Base-by-base conservation (phyloP, 768 basidiomycete species). In the Suillus subalutaceus region DNA sequence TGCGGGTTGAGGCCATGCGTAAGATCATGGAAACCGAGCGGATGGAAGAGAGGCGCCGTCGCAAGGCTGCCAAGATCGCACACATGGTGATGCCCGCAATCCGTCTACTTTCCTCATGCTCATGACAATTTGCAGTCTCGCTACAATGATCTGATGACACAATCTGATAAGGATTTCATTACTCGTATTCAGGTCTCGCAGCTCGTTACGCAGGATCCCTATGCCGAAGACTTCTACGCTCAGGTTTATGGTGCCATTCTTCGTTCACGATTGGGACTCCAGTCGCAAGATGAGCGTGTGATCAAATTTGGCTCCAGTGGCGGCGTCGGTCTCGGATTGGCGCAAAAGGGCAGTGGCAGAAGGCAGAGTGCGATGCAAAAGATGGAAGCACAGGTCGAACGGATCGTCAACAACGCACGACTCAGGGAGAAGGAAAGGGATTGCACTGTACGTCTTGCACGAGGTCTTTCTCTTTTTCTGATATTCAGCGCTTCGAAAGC, bases 151-250 rank as follows among this genome's bases (percentile, higher is more conserved):
- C 84, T 96, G 44, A 97, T 97, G 95, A 95, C 94, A 4, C 94
- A 96, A 79, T 96, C 93, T 13, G 97, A 99, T 83, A 99, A 99
- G 80, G 97, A 99, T 74, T 99, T 99, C 75, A 99, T 99, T 79
- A 99, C 97, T 43, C 90, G 97, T 32, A 99, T 99, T 68, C 97
- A 99, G 77, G 94, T 99, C 41, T 98, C 97, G 2, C 97, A 99
- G 74, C 91, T 99, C 50, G 96, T 97, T 53, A 97, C 96, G 7
- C 90, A 93, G 73, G 97, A 99, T 79, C 97, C 97, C 0, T 99
- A 97, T 77, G 89, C 93, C 40, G 97, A 99, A 69, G 97, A 99
- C 76, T 99, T 98, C 77, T 99, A 99, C 73, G 97, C 96, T 13
- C 96, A 99, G 78, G 96, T 98, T 3, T 96, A 93, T 74, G 90